phyloP scores from a whole-genome alignment of 176 grass and related monocot genomes.

The Rhynchospora pubera region DNA sequence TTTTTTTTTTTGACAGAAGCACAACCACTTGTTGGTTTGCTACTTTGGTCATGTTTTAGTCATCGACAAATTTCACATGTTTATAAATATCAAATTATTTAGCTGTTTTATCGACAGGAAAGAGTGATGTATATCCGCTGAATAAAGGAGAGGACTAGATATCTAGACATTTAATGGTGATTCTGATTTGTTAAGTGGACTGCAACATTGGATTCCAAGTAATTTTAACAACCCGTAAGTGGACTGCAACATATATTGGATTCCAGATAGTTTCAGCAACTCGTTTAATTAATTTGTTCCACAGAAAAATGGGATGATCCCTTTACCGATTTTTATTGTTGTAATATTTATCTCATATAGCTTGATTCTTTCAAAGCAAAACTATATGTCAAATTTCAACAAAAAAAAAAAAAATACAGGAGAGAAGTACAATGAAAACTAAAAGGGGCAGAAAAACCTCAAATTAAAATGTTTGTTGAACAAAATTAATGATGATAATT shows the following conservation, averaged over 20 bases:
- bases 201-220: background rate
- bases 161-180: background rate
- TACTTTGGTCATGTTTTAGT: background rate
- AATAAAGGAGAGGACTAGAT: background rate
- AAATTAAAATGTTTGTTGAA: too few relatives aligned
- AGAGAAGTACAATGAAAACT: too few relatives aligned
- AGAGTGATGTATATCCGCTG: background rate
- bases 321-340: background rate
- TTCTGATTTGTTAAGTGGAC: background rate
- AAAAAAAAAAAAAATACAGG: background rate
- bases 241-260: background rate
- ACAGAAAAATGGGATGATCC: background rate
- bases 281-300: background rate
- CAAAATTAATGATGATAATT: too few relatives aligned
- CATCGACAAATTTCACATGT: background rate
- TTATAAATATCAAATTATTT: background rate
- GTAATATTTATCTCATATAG: background rate
- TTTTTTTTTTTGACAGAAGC: background rate
- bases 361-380: background rate
- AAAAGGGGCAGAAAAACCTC: too few relatives aligned
- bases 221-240: too few relatives aligned
- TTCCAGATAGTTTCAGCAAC: background rate
- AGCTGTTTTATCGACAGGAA: background rate
- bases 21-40: background rate
- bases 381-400: too few relatives aligned